Evolutionary conservation across 208 protist genomes (phyloP).

Genomic region (Porcisia hertigi): DNA sequence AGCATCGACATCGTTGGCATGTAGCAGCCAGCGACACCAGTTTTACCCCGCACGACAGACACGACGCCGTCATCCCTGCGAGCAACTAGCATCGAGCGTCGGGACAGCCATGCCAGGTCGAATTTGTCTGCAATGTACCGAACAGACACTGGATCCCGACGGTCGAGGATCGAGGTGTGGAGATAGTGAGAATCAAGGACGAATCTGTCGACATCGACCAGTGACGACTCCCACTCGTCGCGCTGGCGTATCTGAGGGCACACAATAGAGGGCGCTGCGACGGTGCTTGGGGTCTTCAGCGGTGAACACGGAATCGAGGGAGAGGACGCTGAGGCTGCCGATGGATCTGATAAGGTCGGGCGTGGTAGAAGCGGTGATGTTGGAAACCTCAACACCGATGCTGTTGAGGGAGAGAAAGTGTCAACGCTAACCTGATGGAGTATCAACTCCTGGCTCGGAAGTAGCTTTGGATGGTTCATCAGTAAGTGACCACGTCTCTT

Average conservation of each 20-base stretch:
- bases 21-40: constrained; percentile 31
- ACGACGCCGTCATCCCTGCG: constrained; percentile 25
- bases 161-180: constrained; percentile 18
- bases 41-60: constrained; percentile 48
- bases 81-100: constrained; percentile 24
- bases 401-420: constrained; percentile 32
- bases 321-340: neutral
- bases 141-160: constrained; percentile 25
- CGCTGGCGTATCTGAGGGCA: constrained; percentile 48
- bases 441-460: constrained; percentile 64
- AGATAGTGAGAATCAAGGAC: constrained; percentile 25
- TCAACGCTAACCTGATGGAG: constrained; percentile 60
- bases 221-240: constrained; percentile 47
- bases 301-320: constrained; percentile 12
- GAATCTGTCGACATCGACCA: constrained; percentile 43
- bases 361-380: constrained; percentile 26
- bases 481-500: neutral
- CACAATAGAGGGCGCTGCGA: constrained; percentile 57
- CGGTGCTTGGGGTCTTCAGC: constrained; percentile 24
- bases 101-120: constrained; percentile 63
- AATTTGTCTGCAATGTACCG: constrained; percentile 70
- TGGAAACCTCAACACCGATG: constrained; percentile 27
- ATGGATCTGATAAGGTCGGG: constrained; percentile 19
- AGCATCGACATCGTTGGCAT: constrained; percentile 12
- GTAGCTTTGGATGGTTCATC: constrained; percentile 62